Percentiles rank a stretch among this genome's conserved stretches.
Evolutionary conservation across 306 rosid species (phyloP).

Genomic region (Calophaca sinica): DNA sequence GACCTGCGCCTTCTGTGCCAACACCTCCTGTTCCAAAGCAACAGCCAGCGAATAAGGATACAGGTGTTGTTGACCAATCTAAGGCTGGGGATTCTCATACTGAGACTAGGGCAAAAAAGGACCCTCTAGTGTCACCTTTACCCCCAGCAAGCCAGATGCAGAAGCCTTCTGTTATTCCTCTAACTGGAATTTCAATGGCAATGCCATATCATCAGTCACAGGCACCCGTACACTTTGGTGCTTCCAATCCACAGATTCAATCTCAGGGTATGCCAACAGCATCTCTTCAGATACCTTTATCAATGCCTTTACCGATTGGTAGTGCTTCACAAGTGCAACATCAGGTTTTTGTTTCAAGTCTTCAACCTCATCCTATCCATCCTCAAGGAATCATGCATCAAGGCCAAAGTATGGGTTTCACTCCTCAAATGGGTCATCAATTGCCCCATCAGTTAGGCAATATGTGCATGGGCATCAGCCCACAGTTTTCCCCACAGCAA

Average conservation of each 20-base stretch:
- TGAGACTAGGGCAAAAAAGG: slow-evolving; percentile 62
- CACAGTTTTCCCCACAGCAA: slow-evolving; percentile 79
- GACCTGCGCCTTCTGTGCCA: slow-evolving; percentile 63
- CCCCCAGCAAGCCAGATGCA: slow-evolving; percentile 65
- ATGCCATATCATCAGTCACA: slow-evolving; percentile 77
- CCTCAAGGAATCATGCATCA: slow-evolving; percentile 80
- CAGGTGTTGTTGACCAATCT: slow-evolving; percentile 52
- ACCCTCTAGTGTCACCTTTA: slow-evolving; percentile 55
- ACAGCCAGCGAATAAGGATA: slow-evolving; percentile 67
- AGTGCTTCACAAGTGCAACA: slow-evolving; percentile 77
- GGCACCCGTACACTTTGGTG: slow-evolving; percentile 73
- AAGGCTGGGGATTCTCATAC: slow-evolving; percentile 55
- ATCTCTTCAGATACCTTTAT: slow-evolving; percentile 73
- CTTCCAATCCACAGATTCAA: slow-evolving; percentile 74
- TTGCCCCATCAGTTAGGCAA: slow-evolving; percentile 69
- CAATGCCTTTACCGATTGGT: slow-evolving; percentile 67
- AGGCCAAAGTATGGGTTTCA: slow-evolving; percentile 66
- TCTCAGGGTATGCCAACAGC: slow-evolving; percentile 75
- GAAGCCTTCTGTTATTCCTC: slow-evolving; percentile 67
- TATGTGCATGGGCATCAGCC: slow-evolving; percentile 62
- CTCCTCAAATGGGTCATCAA: slow-evolving; percentile 72
- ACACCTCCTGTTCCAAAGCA: slow-evolving; percentile 72
- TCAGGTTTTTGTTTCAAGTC: slow-evolving; percentile 64
- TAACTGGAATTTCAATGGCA: slow-evolving; percentile 68
- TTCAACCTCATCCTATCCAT: slow-evolving; percentile 79